These are phyloP conservation scores for Claviceps lovelessii DNA, from an alignment of 2,329 filamentous ascomycete species.

Conservation along the genomic window DNA sequence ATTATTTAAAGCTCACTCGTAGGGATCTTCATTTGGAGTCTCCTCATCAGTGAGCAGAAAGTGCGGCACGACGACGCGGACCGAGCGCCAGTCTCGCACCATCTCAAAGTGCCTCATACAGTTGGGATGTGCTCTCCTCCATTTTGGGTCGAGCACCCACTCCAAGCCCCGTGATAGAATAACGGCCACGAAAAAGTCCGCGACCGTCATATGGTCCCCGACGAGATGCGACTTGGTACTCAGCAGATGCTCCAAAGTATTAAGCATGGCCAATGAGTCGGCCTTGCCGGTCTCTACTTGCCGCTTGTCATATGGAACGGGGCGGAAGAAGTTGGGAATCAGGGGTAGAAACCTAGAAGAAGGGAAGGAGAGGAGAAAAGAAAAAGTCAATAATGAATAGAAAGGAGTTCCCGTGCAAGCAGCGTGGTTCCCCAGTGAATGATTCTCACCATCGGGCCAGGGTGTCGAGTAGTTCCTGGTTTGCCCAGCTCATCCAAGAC, in stretches of 20 bases:
- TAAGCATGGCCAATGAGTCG: neutral
- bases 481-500: slow-evolving; percentile 2
- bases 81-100: neutral
- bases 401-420: neutral
- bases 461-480: neutral
- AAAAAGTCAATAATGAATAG: neutral
- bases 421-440: neutral
- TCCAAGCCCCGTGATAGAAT: neutral
- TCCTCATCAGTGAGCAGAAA: neutral
- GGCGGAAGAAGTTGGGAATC: neutral
- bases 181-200: neutral
- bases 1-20: neutral
- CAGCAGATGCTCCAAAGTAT: neutral
- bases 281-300: neutral
- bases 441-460: neutral
- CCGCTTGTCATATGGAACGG: neutral
- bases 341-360: neutral
- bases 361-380: neutral
- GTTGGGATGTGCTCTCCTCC: neutral
- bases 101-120: slow-evolving; percentile 1
- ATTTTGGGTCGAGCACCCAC: neutral
- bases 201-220: neutral
- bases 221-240: neutral
- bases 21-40: neutral
- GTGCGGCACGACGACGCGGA: neutral